phyloP scores from a whole-genome alignment of 352 stramenopile genomes.

The Globisporangium iwayamae region DNA sequence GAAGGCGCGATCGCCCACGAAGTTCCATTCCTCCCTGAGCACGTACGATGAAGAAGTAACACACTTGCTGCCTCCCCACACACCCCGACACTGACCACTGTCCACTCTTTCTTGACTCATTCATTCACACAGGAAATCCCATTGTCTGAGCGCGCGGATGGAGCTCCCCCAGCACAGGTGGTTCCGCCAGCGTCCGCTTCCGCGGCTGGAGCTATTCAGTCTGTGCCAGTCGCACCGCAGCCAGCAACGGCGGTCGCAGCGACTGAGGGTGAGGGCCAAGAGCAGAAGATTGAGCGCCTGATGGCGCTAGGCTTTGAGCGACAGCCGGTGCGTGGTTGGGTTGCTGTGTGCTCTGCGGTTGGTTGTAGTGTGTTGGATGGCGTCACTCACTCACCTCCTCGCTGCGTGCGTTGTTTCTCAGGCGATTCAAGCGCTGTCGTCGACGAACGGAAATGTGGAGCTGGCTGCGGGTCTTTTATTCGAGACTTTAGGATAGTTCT shows the following conservation, averaged over 20 bases:
- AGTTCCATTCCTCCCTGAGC: constrained; percentile 83
- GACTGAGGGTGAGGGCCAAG: constrained; percentile 16
- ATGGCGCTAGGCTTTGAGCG: constrained; percentile 65
- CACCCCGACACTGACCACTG: neutral
- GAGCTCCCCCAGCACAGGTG: constrained; percentile 20
- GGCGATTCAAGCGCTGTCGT: constrained; percentile 58
- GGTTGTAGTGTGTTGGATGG: neutral
- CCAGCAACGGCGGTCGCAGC: neutral
- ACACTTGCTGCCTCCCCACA: neutral
- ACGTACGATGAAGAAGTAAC: constrained; percentile 34
- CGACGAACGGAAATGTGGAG: constrained; percentile 77
- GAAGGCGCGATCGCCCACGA: constrained; percentile 67
- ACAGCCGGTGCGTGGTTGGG: constrained; percentile 36
- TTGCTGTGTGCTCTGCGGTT: neutral
- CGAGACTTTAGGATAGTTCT: constrained; percentile 44
- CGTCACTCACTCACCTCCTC: neutral
- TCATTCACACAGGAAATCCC: constrained; percentile 55
- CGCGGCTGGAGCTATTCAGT: constrained; percentile 13
- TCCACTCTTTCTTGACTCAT: neutral
- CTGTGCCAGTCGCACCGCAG: constrained; percentile 11
- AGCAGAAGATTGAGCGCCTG: constrained; percentile 63
- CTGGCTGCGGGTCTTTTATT: constrained; percentile 81
- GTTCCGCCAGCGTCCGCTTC: constrained; percentile 13
- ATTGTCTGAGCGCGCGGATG: constrained; percentile 43
- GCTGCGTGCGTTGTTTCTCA: constrained; percentile 22